A percentile compares a stretch with the other conserved stretches of the same genome.
Conservation (phyloP, 805 yeast genomes). For the Ogataea nonfermentans region DNA sequence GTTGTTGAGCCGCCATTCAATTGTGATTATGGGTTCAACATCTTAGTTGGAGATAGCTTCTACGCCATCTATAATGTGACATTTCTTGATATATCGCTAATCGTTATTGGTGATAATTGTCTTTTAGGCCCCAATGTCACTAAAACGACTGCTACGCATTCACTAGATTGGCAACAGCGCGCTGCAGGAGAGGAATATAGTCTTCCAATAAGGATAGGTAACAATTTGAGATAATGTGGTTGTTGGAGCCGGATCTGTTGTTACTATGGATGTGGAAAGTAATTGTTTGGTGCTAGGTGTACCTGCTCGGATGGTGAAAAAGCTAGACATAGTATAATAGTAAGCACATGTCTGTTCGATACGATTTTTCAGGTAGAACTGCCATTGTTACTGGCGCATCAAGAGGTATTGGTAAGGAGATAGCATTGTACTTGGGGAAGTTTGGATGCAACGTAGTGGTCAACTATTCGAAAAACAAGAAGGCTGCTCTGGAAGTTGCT, state of each 20-base stretch:
- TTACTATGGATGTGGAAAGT: slow-evolving; percentile 53
- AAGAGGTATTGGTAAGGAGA: slow-evolving; percentile 23
- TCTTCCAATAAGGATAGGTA: slow-evolving; percentile 55
- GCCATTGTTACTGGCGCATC: slow-evolving; percentile 22
- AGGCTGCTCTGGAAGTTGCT: slow-evolving; percentile 7
- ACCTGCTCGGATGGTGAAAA: slow-evolving; percentile 35
- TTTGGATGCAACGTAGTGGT: slow-evolving; percentile 21
- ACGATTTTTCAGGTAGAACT: slow-evolving; percentile 9
- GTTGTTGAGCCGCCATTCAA: slow-evolving; percentile 50
- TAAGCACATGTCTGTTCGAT: slow-evolving; percentile 2
- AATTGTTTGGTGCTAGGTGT: slow-evolving; percentile 61
- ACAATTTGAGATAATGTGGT: slow-evolving; percentile 61
- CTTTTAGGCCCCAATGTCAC: slow-evolving; percentile 62
- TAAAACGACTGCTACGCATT: slow-evolving; percentile 63
- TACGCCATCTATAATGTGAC: slow-evolving; percentile 58
- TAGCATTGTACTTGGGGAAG: slow-evolving; percentile 17
- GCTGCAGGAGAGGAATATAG: slow-evolving; percentile 49
- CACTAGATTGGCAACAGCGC: slow-evolving; percentile 48
- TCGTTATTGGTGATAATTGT: slow-evolving; percentile 60
- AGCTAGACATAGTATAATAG: not conserved
- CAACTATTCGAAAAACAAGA: slow-evolving; percentile 9
- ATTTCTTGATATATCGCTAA: slow-evolving; percentile 57
- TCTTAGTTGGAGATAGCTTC: slow-evolving; percentile 52
- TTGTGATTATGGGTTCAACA: slow-evolving; percentile 68
- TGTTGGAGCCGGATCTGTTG: slow-evolving; percentile 68